Conservation (phyloP, 2,329 filamentous ascomycete genomes). For the Aspergillus unguis region DNA sequence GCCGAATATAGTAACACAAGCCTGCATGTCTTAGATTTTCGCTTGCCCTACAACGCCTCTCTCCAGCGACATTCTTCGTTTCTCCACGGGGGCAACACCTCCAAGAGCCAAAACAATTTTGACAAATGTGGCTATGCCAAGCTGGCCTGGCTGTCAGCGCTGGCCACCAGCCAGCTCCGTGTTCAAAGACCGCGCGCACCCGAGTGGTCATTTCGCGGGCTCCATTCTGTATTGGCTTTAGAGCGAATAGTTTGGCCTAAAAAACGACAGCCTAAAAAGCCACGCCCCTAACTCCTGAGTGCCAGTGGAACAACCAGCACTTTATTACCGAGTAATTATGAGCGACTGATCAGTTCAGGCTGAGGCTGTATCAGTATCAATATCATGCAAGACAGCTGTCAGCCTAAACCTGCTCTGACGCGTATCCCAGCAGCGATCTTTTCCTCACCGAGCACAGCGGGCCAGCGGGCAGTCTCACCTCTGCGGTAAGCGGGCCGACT, state of each 20-base stretch:
- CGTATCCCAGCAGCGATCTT: conserved; percentile 19
- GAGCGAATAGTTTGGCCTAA: conserved; percentile 2
- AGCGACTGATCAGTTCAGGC: too few species aligned
- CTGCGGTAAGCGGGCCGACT: conserved; percentile 7
- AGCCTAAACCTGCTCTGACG: conserved; percentile 10
- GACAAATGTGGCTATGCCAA: conserved; percentile 6
- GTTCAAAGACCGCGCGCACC: background rate
- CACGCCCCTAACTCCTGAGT: background rate
- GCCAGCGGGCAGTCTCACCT: conserved; percentile 14
- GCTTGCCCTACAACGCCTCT: background rate
- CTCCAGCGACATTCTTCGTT: background rate
- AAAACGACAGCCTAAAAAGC: background rate
- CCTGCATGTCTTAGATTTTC: conserved; percentile 19
- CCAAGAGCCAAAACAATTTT: background rate
- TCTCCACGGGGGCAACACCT: background rate
- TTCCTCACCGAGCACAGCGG: conserved; percentile 5
- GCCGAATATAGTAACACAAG: conserved; percentile 21
- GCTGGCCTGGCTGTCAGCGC: background rate
- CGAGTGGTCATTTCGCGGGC: conserved; percentile 2
- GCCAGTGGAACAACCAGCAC: background rate
- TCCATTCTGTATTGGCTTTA: background rate
- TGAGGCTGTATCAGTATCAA: too few species aligned
- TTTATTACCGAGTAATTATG: background rate
- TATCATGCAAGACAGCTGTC: background rate
- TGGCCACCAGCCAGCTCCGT: conserved; percentile 4